phyloP scores from a whole-genome alignment of 2,329 filamentous ascomycete species.

The Tothia fuscella region DNA sequence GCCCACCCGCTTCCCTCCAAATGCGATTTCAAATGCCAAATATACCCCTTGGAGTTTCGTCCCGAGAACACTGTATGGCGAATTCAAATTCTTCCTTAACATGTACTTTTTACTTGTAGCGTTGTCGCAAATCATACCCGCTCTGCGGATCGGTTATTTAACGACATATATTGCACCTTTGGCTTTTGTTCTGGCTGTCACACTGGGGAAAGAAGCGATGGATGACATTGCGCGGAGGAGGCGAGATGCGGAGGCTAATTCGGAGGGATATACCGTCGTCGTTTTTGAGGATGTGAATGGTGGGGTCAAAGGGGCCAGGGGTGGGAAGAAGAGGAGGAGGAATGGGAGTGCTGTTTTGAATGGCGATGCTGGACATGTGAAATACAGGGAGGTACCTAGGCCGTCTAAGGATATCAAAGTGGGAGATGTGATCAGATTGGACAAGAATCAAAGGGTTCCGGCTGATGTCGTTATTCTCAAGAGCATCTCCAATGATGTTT shows the following conservation, averaged over 20 bases:
- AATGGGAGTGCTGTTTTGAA: slow-evolving; percentile 15
- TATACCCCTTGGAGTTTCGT: slow-evolving; percentile 93
- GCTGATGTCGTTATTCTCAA: slow-evolving; percentile 91
- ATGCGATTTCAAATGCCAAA: slow-evolving; percentile 92
- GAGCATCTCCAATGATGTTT: slow-evolving; percentile 42
- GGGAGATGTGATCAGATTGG: slow-evolving; percentile 86
- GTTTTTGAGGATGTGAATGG: slow-evolving; percentile 47
- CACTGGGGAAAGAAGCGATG: slow-evolving; percentile 87
- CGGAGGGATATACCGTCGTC: slow-evolving; percentile 73
- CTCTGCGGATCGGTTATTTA: slow-evolving; percentile 83
- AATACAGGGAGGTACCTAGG: slow-evolving; percentile 57
- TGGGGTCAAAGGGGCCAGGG: slow-evolving; percentile 7
- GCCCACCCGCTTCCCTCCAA: slow-evolving; percentile 67
- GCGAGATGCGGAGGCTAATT: slow-evolving; percentile 87
- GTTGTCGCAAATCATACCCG: slow-evolving; percentile 81
- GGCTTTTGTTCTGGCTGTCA: slow-evolving; percentile 83
- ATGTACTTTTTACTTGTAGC: slow-evolving; percentile 97
- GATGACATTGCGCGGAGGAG: slow-evolving; percentile 81
- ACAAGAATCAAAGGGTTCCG: slow-evolving; percentile 84
- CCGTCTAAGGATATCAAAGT: slow-evolving; percentile 84
- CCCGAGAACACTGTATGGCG: slow-evolving; percentile 89
- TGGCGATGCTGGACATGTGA: slow-evolving; percentile 12
- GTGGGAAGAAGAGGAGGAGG: slow-evolving; percentile 15
- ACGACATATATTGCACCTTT: slow-evolving; percentile 89
- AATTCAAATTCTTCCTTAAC: slow-evolving; percentile 99